Evolutionary conservation across 1,139 yeast species (phyloP).

Genomic region (Diutina ranongensis): DNA sequence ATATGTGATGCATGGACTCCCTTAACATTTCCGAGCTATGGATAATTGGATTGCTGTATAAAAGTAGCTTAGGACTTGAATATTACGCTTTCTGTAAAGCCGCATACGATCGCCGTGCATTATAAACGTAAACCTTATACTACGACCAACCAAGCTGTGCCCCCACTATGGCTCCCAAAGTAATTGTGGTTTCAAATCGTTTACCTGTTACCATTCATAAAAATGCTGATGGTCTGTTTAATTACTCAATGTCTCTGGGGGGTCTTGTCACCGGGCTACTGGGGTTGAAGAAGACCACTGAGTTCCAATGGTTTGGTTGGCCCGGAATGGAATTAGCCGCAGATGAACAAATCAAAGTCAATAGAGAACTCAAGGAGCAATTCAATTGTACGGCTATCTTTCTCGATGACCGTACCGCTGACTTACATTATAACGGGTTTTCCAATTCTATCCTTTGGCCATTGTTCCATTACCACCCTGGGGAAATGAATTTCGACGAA

Average conservation of each 20-base stretch:
- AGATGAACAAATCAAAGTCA: slow-evolving; percentile 59
- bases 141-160: not conserved
- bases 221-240: slow-evolving; percentile 47
- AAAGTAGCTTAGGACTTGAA: too few species aligned
- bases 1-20: too few species aligned
- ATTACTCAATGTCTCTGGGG: slow-evolving; percentile 78
- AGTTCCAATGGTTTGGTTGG: slow-evolving; percentile 99
- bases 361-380: slow-evolving; percentile 56
- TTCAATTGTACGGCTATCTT: slow-evolving; percentile 90
- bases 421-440: slow-evolving; percentile 93
- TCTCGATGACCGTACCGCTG: slow-evolving; percentile 81
- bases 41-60: too few species aligned
- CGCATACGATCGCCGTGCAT: too few species aligned
- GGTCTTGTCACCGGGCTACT: slow-evolving; percentile 94
- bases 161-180: slow-evolving; percentile 27
- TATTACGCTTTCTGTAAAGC: too few species aligned
- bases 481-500: slow-evolving; percentile 97
- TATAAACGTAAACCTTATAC: not conserved
- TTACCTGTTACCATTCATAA: slow-evolving; percentile 86
- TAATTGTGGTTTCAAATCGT: slow-evolving; percentile 87
- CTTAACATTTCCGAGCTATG: too few species aligned
- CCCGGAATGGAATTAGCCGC: slow-evolving; percentile 77
- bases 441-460: slow-evolving; percentile 94
- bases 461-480: slow-evolving; percentile 95
- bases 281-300: slow-evolving; percentile 74